Evolutionary conservation across 2,329 filamentous ascomycete genomes (phyloP), one percentile per base, ranked within the genome.

Genomic region (Magnaporthales sp.): DNA sequence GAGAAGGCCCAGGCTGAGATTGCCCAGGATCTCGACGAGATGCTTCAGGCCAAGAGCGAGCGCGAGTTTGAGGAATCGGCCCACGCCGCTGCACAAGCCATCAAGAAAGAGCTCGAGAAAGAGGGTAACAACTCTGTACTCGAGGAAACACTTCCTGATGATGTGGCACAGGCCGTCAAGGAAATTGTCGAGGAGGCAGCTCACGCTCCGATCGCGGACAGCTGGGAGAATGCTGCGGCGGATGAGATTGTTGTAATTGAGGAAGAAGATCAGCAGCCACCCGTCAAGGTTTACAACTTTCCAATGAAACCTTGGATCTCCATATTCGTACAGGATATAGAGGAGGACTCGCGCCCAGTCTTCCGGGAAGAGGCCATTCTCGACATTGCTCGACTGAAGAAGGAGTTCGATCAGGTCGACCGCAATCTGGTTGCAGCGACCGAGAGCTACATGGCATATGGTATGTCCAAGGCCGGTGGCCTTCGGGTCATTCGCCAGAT

Each of bases 341-440:
- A 83, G 68, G 78, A 84, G 15, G 81, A 87, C 67, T 76, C 83
- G 29, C 84, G 86, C 19, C 83, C 89, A 3, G 79, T 83, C 64
- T 89, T 98, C 76, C 89, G 90, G 51, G 87, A 92, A 67, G 90
- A 94, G 70, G 86, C 89, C 60, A 89, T 97, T 72, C 91, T 97
- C 82, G 92, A 97, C 72, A 95, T 99, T 74, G 94, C 95, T 65
- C 88, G 93, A 67, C 84, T 98, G 70, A 97, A 97, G 84, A 98
- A 98, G 80, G 93, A 97, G 5, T 98, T 98, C 73, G 95, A 99
- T 74, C 95, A 98, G 79, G 89, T 97, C 69, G 95, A 99, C 75
- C 91, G 96, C 70, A 96, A 93, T 69, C 84, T 99, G 32, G 94
- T 94, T 64, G 91, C 93, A 5, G 93, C 94, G 22, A 94, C 92